These are phyloP conservation scores for Alternaria brassicicola DNA, from an alignment of 2,329 filamentous ascomycete species.

Conservation along the genomic window DNA sequence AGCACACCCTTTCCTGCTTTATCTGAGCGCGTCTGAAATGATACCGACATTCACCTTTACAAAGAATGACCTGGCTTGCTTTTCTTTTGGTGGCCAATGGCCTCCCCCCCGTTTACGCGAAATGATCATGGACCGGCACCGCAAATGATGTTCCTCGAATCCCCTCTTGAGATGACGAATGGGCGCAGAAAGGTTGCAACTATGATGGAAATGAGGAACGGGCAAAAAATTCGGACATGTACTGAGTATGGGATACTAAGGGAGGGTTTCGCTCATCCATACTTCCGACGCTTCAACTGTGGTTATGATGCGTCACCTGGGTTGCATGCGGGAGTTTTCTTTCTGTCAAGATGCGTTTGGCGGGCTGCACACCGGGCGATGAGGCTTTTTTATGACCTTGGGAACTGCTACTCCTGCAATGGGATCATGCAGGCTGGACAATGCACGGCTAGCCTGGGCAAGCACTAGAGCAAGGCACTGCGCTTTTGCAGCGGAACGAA, in stretches of 20 bases:
- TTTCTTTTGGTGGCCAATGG: constrained; percentile 38
- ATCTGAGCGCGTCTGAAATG: constrained; percentile 49
- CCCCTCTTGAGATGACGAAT: constrained; percentile 35
- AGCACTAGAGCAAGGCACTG: constrained; percentile 26
- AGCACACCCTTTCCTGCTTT: constrained; percentile 45
- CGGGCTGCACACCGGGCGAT: constrained; percentile 27
- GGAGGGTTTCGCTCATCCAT: constrained; percentile 31
- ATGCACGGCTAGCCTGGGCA: constrained; percentile 25
- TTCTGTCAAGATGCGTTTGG: constrained; percentile 35
- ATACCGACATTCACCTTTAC: constrained; percentile 45
- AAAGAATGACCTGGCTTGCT: constrained; percentile 45
- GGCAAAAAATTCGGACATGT: constrained; percentile 44
- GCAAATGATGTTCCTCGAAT: constrained; percentile 45
- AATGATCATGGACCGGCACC: constrained; percentile 33
- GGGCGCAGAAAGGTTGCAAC: constrained; percentile 38
- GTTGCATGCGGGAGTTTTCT: constrained; percentile 48
- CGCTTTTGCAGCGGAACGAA: constrained; percentile 13
- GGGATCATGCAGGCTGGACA: constrained; percentile 17
- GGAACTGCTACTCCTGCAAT: constrained; percentile 6
- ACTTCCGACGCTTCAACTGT: constrained; percentile 32
- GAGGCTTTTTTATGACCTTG: constrained; percentile 18
- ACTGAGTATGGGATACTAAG: constrained; percentile 35
- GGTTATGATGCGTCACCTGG: constrained; percentile 35
- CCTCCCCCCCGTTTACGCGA: constrained; percentile 36
- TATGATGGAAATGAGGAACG: constrained; percentile 34